Evolutionary conservation across 1,139 yeast species (phyloP), one percentile per base, ranked within the genome.

Genomic region (Magnusiomyces sp.): DNA sequence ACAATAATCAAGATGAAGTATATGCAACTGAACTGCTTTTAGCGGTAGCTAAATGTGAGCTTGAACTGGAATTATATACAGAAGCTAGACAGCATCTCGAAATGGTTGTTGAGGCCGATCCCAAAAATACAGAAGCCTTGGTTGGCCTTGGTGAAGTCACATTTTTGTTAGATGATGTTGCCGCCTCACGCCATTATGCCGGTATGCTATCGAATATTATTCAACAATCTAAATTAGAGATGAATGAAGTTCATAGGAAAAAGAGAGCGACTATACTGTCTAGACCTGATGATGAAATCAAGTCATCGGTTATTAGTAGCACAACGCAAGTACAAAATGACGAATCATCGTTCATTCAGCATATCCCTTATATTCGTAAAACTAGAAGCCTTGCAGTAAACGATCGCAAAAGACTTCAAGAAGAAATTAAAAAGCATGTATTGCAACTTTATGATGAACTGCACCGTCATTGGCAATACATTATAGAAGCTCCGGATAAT

Each of bases 81-180:
- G 77, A 79, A 44, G 97, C 98, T 0, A 83, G 78, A 56, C 71
- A 71, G 23, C 80, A 85, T 1, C 88, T 81, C 62, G 69, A 71
- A 43, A 69, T 74, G 5, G 77, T 88, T 2, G 64, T 86, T 14
- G 73, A 72, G 19, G 50, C 70, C 40, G 85, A 81, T 7, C 84
- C 86, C 0, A 71, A 73, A 13, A 82, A 87, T 59, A 68, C 85
- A 40, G 95, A 89, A 55, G 76, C 82, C 11, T 80, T 84, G 59
- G 72, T 89, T 36, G 83, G 86, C 0, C 70, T 92, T 29, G 95
- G 95, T 0, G 97, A 92, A 65, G 79, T 89, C 1, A 77, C 81
- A 52, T 86, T 81, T 56, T 62, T 66, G 56, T 69, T 83, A n/a
- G 86, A 83, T 19, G 83, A 85, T 45, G 73, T 74, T 19, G 80